phyloP scores from a whole-genome alignment of 1,284 basidiomycete genomes.

The Exobasidium cylindrosporum region DNA sequence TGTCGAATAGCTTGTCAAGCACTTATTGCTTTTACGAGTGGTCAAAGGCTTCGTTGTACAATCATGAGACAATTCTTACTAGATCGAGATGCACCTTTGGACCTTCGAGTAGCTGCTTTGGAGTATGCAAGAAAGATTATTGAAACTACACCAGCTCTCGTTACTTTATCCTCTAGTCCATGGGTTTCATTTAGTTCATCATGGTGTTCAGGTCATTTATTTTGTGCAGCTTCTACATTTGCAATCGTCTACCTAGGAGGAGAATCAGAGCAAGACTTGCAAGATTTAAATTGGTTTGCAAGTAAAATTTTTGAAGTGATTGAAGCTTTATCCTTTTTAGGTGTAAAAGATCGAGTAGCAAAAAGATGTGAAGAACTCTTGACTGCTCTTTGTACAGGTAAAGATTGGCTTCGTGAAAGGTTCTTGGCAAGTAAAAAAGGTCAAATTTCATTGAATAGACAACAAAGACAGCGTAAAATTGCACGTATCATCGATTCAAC shows the following conservation, averaged over 20 bases:
- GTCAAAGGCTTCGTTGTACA: neutral
- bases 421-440: neutral
- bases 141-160: neutral
- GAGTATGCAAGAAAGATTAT: constrained; percentile 7
- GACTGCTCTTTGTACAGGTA: constrained; percentile 6
- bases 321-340: constrained; percentile 2
- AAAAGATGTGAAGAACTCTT: constrained; percentile 8
- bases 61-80: constrained; percentile 9
- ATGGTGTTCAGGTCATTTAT: constrained; percentile 2
- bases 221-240: constrained; percentile 10
- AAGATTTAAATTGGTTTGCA: constrained; percentile 11
- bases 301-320: constrained; percentile 12
- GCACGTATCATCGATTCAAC: neutral
- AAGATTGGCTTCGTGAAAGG: neutral
- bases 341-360: constrained; percentile 8
- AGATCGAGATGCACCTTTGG: constrained; percentile 8
- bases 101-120: constrained; percentile 6
- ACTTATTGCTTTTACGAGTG: neutral
- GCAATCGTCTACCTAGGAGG: constrained; percentile 8
- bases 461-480: neutral
- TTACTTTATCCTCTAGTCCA: constrained; percentile 4
- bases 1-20: neutral
- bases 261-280: neutral
- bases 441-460: neutral
- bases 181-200: neutral